Percentiles rank a stretch among this genome's conserved stretches.
phyloP scores from a whole-genome alignment of 2,329 filamentous ascomycete species.

The Microdochium nivale region DNA sequence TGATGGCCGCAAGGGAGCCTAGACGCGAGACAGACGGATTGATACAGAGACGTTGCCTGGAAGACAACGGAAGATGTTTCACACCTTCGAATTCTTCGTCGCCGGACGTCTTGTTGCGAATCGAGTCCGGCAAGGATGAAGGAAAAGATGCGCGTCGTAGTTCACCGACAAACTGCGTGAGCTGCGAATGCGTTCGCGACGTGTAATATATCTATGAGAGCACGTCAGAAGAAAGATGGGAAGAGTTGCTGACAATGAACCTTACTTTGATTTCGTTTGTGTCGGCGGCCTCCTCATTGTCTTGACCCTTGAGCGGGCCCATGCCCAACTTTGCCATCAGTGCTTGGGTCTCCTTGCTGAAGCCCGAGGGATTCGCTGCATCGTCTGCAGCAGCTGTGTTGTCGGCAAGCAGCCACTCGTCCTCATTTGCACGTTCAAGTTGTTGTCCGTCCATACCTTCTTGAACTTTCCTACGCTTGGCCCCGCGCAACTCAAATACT shows the following conservation, averaged over 20 bases:
- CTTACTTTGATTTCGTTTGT: conserved; percentile 61
- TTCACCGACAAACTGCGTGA: conserved; percentile 81
- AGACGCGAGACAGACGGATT: conserved; percentile 73
- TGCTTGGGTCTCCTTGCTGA: conserved; percentile 68
- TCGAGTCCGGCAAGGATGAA: conserved; percentile 49
- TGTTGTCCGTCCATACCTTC: conserved; percentile 20
- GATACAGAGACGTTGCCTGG: conserved; percentile 82
- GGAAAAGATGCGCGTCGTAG: conserved; percentile 71
- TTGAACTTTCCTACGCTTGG: conserved; percentile 33
- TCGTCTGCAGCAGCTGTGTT: conserved; percentile 37
- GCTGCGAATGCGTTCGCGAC: conserved; percentile 84
- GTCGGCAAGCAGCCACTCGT: conserved; percentile 68
- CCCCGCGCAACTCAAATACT: conserved; percentile 41
- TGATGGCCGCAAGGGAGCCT: conserved; percentile 69
- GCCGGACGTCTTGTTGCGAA: conserved; percentile 16
- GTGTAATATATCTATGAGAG: conserved; percentile 70
- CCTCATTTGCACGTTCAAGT: conserved; percentile 46
- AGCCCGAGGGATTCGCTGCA: conserved; percentile 29
- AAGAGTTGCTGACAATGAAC: conserved; percentile 2
- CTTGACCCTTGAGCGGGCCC: conserved; percentile 21
- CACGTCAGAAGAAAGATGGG: conserved; percentile 17
- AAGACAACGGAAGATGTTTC: conserved; percentile 77
- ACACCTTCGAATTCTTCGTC: conserved; percentile 45
- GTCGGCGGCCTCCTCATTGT: conserved; percentile 34
- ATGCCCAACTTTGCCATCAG: conserved; percentile 60